Conservation (phyloP, 768 basidiomycete species). For the Imleria badia region DNA sequence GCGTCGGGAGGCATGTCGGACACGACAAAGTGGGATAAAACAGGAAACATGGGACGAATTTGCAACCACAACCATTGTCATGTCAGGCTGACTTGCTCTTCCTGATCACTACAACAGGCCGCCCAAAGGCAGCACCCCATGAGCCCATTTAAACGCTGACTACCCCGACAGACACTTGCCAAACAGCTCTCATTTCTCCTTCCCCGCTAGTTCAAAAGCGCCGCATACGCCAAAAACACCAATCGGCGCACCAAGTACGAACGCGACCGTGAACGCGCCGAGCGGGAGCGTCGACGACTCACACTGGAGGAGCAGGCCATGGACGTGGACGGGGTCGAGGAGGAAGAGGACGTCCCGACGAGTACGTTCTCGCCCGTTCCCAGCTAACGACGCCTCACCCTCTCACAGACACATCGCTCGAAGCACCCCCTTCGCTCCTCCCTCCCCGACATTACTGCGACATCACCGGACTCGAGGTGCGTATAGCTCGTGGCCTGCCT, state of each 20-base stretch:
- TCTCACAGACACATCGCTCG: conserved; percentile 70
- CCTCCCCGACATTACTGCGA: conserved; percentile 81
- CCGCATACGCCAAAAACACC: conserved; percentile 63
- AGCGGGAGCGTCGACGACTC: conserved; percentile 56
- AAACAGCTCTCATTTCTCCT: conserved; percentile 76
- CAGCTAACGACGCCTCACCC: neutral
- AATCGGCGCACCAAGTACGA: conserved; percentile 72
- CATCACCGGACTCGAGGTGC: conserved; percentile 71
- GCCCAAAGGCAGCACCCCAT: conserved; percentile 1
- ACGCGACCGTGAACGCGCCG: conserved; percentile 42
- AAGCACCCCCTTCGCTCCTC: conserved; percentile 79
- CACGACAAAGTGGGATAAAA: neutral
- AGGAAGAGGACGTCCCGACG: conserved; percentile 70
- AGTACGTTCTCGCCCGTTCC: conserved; percentile 44
- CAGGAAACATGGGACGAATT: neutral
- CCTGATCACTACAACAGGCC: conserved; percentile 3
- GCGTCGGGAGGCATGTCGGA: conserved; percentile 3
- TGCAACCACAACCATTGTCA: too few species aligned
- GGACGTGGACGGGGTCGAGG: conserved; percentile 56
- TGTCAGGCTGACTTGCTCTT: conserved; percentile 34
- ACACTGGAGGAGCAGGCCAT: conserved; percentile 52
- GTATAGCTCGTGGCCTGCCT: neutral
- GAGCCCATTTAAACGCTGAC: neutral
- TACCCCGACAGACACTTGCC: conserved; percentile 53
- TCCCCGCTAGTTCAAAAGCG: conserved; percentile 75